Base-by-base conservation (phyloP, 2,329 filamentous ascomycete species). In the Fusarium pseudoanthophilum region DNA sequence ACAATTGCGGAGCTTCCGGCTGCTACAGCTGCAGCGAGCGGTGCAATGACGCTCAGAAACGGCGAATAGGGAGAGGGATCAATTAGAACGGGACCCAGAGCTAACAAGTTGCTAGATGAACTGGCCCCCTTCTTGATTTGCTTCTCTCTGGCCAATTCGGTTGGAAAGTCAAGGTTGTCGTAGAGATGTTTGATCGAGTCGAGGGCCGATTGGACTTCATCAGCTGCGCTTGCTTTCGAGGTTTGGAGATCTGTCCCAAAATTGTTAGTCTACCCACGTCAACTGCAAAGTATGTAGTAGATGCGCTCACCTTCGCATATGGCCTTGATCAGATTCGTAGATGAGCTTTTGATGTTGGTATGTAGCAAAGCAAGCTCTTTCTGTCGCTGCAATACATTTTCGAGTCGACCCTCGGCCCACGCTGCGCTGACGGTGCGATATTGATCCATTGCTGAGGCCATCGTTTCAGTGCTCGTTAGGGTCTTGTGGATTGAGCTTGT, bases 361-460 rank as follows among this genome's bases (percentile, higher is more conserved):
- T 65, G 62, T 6, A 65, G n/a, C 7, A 26, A 52, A 11, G 57
- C 11, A 20, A 65, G 57, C 30, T 62, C 62, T 21, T 65, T 65
- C 18, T 65, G 62, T 20, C 57, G 57, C 21, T 65, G 62, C 4
- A 65, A 15, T 4, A 65, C 62, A 40, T 65, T 65, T 4, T 62
- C 62, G 3, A 65, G 37, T 2, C 62, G 45, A 1, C 62, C 57
- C 8, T 65, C 62, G 0, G 39, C 26, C 62, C 46, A 65, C 0
- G 62, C 57, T 24, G 46, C 46, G 9, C 15, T 52, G 15, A 62
- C 21, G 11, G 37, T 40, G 18, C 14, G n/a, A 62, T 60, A 60
- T 34, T 45, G 48, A 4, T 62, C 39, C 16, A 46, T 32, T 34
- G 21, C 46, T n/a, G 82, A 45, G 91, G 88, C 75, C 91, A 91